Percentiles rank a stretch among this genome's conserved stretches.
phyloP scores from a whole-genome alignment of 2,329 filamentous ascomycete genomes.

The Talaromyces albobiverticillius region DNA sequence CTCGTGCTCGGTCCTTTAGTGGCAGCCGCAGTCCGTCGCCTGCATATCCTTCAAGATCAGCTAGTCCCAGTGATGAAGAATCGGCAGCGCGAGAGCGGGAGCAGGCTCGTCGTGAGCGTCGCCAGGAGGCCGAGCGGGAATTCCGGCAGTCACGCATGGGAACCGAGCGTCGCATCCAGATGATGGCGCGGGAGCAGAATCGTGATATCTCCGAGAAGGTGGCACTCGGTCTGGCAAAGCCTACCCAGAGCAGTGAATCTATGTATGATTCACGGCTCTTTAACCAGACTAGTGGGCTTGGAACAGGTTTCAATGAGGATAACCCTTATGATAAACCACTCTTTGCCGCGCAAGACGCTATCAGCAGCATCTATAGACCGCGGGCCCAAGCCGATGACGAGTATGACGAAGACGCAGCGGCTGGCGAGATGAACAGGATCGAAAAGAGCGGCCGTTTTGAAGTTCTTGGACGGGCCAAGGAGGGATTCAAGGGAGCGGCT shows the following conservation, averaged over 20 bases:
- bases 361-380: conserved; percentile 90
- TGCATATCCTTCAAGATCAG: conserved; percentile 41
- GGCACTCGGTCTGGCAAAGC: conserved; percentile 88
- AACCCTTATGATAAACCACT: conserved; percentile 96
- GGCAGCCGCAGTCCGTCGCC: conserved; percentile 41
- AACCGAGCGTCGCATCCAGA: conserved; percentile 82
- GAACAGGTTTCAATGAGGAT: conserved; percentile 93
- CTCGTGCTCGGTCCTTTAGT: conserved; percentile 44
- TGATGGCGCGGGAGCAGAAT: conserved; percentile 92
- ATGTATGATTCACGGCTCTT: conserved; percentile 98
- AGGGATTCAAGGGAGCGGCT: conserved; percentile 81
- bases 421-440: conserved; percentile 82
- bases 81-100: conserved; percentile 73
- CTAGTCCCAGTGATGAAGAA: conserved; percentile 55
- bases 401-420: conserved; percentile 73
- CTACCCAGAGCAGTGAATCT: conserved; percentile 82
- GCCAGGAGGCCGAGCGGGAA: conserved; percentile 82
- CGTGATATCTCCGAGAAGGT: conserved; percentile 97
- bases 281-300: conserved; percentile 89
- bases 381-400: conserved; percentile 69
- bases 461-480: conserved; percentile 73
- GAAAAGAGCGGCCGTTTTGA: conserved; percentile 85
- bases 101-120: conserved; percentile 71
- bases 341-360: conserved; percentile 92
- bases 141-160: conserved; percentile 94